These are phyloP conservation scores for Saksenaea vasiformis DNA, from an alignment of 371 early-diverging fungal genomes.

Conservation along the genomic window DNA sequence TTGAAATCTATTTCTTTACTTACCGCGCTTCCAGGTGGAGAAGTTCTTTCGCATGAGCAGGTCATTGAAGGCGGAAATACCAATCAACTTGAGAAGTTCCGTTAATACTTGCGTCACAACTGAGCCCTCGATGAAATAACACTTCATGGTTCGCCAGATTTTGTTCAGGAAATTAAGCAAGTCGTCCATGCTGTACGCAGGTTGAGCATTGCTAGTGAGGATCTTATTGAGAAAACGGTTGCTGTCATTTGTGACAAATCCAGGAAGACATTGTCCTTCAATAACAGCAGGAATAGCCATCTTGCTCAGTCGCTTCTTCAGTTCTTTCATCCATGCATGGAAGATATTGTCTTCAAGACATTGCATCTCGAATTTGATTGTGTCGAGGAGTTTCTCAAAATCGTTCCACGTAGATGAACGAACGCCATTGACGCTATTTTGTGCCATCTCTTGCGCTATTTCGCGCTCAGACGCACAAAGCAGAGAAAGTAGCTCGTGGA, in stretches of 20 bases:
- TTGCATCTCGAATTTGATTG: constrained; percentile 57
- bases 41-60: constrained; percentile 86
- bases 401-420: constrained; percentile 37
- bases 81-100: constrained; percentile 86
- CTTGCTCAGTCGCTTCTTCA: constrained; percentile 86
- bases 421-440: constrained; percentile 18
- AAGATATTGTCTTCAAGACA: constrained; percentile 64
- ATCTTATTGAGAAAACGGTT: constrained; percentile 79
- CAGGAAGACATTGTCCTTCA: constrained; percentile 86
- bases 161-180: constrained; percentile 86
- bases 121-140: constrained; percentile 87
- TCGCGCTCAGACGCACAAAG: constrained; percentile 39
- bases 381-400: constrained; percentile 51
- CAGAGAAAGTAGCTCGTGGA: constrained; percentile 84
- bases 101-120: constrained; percentile 76
- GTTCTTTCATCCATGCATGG: constrained; percentile 87
- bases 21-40: constrained; percentile 80
- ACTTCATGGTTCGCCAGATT: constrained; percentile 86
- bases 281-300: constrained; percentile 92
- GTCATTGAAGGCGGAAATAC: constrained; percentile 91
- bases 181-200: constrained; percentile 83
- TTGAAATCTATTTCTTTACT: not conserved
- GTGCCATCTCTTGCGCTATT: constrained; percentile 35
- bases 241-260: constrained; percentile 84
- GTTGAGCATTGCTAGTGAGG: constrained; percentile 63